Base-by-base conservation (phyloP, 805 yeast species). In the Metschnikowia kofuensis region DNA sequence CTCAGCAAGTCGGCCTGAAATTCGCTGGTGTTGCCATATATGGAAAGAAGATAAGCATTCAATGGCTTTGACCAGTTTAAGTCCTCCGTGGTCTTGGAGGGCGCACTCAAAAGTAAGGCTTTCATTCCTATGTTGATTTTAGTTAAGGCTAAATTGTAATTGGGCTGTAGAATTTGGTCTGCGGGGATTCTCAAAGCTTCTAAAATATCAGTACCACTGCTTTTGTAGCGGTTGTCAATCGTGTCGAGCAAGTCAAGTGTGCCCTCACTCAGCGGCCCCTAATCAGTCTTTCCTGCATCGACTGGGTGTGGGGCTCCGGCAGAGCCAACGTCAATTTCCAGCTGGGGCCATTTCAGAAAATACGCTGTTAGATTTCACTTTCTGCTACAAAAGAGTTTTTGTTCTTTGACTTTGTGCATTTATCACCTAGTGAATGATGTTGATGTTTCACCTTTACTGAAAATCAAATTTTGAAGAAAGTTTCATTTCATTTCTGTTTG, bases 61-160 rank as follows among this genome's bases (percentile, higher is more conserved):
- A 89, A 66, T 0, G 90, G 84, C 14, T 74, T 66, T 0, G 67
- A 53, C 95, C 96, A 89, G 62, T 84, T 87, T 51, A 81, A 67
- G 13, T 75, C 82, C 30, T 77, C 80, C 0, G 89, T 78, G 30
- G 68, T 66, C 57, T 79, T 80, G 2, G 46, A 30, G 13, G 67
- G 66, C 11, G 61, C 51, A 26, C 41, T 44, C 32, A 63, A 40
- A 8, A 62, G 51, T 9, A 53, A 38, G 21, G 65, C 56, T 30
- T 53, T 59, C 65, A 62, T 62, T 7, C 14, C 15, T 32, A 10
- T 26, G 37, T n/a, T 15, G 6, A 1, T 37, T 37, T 4, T 37
- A 2, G 11, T 31, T 10, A 5, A 2, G 11, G 11, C 34, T 11
- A 31, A 6, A 31, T 10, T 31, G 13, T 6, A 31, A 13, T 3